A percentile compares a stretch with the other conserved stretches of the same genome.
Evolutionary conservation across 768 basidiomycete species (phyloP).

Genomic region (Termitomyces sp.): DNA sequence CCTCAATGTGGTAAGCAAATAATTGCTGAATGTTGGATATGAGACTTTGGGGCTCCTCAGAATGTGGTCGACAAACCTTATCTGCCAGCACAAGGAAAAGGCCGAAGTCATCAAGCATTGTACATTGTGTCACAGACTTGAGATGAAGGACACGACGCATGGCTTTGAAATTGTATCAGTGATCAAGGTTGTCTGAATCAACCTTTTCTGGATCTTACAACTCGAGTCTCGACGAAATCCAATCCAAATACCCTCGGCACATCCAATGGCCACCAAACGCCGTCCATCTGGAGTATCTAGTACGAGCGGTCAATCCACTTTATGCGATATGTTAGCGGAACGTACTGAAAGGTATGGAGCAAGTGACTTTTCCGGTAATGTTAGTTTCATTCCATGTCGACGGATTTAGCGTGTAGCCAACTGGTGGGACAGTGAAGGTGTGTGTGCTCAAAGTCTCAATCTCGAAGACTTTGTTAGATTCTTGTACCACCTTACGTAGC

Average conservation of each 20-base stretch:
- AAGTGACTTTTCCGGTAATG: constrained; percentile 84
- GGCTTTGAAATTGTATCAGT: constrained; percentile 49
- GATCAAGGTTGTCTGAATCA: neutral
- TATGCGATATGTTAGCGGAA: constrained; percentile 19
- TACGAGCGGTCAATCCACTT: neutral
- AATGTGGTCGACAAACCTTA: constrained; percentile 54
- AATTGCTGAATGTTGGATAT: constrained; percentile 48
- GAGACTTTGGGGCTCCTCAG: neutral
- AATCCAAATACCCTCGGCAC: constrained; percentile 93
- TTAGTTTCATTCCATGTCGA: constrained; percentile 69
- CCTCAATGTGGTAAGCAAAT: constrained; percentile 94
- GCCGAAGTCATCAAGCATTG: constrained; percentile 95
- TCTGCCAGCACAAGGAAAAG: constrained; percentile 94
- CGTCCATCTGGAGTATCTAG: constrained; percentile 83
- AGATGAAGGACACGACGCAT: constrained; percentile 91
- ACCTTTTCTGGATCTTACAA: constrained; percentile 46
- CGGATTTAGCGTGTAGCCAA: constrained; percentile 38
- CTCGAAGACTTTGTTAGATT: constrained; percentile 94
- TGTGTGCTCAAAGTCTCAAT: constrained; percentile 84
- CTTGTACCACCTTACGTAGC: constrained; percentile 81
- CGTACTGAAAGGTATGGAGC: constrained; percentile 88
- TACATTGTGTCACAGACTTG: constrained; percentile 89
- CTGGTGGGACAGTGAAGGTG: constrained; percentile 75
- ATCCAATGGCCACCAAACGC: constrained; percentile 83
- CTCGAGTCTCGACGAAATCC: constrained; percentile 84